phyloP scores from a whole-genome alignment of 768 basidiomycete genomes.

The Pleurotus salmoneostramineus region DNA sequence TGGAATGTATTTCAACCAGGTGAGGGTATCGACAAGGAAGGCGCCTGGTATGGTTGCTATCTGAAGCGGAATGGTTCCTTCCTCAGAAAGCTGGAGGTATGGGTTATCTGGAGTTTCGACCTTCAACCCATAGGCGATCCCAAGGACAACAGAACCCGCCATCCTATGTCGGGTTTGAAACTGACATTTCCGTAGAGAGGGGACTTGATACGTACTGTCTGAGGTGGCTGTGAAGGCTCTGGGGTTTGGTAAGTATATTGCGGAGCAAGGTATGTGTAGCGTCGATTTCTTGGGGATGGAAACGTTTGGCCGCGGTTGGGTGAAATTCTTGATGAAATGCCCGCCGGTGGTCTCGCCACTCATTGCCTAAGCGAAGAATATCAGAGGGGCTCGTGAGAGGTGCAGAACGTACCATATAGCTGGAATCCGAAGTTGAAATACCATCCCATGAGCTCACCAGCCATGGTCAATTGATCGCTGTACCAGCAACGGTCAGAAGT shows the following conservation, averaged over 20 bases:
- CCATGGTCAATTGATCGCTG: slow-evolving; percentile 16
- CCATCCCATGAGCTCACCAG: slow-evolving; percentile 24
- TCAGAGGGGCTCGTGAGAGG: slow-evolving; percentile 8
- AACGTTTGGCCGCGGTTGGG: slow-evolving; percentile 21
- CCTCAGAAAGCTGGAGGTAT: slow-evolving; percentile 25
- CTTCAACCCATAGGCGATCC: slow-evolving; percentile 35
- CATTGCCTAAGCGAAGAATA: neutral
- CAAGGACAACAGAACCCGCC: slow-evolving; percentile 30
- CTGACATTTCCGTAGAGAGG: neutral
- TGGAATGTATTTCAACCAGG: slow-evolving; percentile 10
- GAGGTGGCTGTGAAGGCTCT: slow-evolving; percentile 22
- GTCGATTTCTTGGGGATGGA: slow-evolving; percentile 19
- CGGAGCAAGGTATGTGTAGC: slow-evolving; percentile 19
- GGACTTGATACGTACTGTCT: slow-evolving; percentile 18
- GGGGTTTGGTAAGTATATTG: slow-evolving; percentile 21
- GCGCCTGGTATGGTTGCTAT: slow-evolving; percentile 31
- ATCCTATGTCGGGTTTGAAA: slow-evolving; percentile 15
- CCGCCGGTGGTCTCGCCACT: slow-evolving; percentile 23
- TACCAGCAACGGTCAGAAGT: too few relatives aligned
- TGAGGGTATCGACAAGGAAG: slow-evolving; percentile 35
- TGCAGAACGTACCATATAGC: slow-evolving; percentile 24
- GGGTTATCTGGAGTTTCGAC: slow-evolving; percentile 29
- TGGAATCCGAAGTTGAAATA: slow-evolving; percentile 29
- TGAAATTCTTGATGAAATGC: slow-evolving; percentile 34
- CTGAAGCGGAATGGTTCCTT: slow-evolving; percentile 15